Conservation (phyloP, 2,329 filamentous ascomycete species). For the Pyrenochaeta sp. region DNA sequence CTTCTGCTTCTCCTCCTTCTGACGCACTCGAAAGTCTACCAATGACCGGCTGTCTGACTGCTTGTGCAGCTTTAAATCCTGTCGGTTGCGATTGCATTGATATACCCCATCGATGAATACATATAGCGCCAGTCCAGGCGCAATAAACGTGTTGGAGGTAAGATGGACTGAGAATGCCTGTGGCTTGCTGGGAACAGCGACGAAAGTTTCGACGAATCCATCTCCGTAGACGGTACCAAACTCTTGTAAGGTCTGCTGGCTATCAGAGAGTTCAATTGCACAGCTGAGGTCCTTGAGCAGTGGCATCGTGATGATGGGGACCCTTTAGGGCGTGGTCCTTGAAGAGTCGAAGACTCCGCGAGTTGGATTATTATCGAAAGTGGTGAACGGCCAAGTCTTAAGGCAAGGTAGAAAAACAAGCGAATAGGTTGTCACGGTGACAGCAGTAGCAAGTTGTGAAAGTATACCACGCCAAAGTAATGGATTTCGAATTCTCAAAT, state of each 20-base stretch:
- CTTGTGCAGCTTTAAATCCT: slow-evolving; percentile 48
- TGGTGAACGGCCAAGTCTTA: too few species aligned
- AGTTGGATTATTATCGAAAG: background rate
- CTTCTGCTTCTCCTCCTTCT: slow-evolving; percentile 61
- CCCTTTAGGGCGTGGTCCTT: background rate
- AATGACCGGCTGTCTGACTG: slow-evolving; percentile 44
- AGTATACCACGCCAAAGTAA: too few species aligned
- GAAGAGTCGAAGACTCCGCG: background rate
- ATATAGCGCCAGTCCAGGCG: slow-evolving; percentile 62
- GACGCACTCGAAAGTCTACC: slow-evolving; percentile 60
- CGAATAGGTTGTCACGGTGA: background rate
- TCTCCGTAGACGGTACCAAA: slow-evolving; percentile 61
- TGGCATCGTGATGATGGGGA: slow-evolving; percentile 57
- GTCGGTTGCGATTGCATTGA: slow-evolving; percentile 64
- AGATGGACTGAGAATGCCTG: slow-evolving; percentile 61
- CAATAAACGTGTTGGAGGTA: slow-evolving; percentile 60
- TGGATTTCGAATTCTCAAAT: too few species aligned
- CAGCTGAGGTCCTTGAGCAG: slow-evolving; percentile 62
- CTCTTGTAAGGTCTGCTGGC: slow-evolving; percentile 56
- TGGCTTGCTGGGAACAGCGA: slow-evolving; percentile 58
- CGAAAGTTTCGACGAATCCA: slow-evolving; percentile 60
- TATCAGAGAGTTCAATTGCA: slow-evolving; percentile 59
- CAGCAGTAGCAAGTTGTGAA: too few species aligned
- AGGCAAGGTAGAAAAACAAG: background rate
- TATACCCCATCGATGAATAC: slow-evolving; percentile 67